Percentiles rank a stretch among this genome's conserved stretches.
phyloP scores from a whole-genome alignment of 106 monocot species.

The Amphibolis antarctica region DNA sequence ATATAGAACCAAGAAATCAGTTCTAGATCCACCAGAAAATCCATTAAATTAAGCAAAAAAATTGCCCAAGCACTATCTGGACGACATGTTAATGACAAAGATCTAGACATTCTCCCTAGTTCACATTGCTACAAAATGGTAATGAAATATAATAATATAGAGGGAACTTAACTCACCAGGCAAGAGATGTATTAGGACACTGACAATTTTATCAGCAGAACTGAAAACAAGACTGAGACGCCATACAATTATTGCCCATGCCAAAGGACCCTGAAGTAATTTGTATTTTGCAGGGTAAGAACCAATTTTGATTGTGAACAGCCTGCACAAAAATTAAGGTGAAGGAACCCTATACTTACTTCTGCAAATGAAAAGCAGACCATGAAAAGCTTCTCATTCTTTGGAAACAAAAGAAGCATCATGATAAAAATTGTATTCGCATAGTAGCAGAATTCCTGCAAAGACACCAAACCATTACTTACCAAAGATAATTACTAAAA shows the following conservation, averaged over 20 bases:
- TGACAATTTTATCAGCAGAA: slow-evolving; percentile 93
- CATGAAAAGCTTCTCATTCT: slow-evolving; percentile 97
- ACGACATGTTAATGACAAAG: too few species aligned
- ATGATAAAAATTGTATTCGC: slow-evolving; percentile 89
- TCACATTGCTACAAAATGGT: too few species aligned
- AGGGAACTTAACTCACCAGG: slow-evolving; percentile 45
- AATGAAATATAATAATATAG: too few species aligned
- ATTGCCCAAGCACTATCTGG: too few species aligned
- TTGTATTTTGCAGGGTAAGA: neutral
- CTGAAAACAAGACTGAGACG: slow-evolving; percentile 95
- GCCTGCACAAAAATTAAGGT: neutral
- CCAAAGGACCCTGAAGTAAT: slow-evolving; percentile 71
- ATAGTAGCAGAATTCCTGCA: slow-evolving; percentile 99
- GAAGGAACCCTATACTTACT: slow-evolving; percentile 33
- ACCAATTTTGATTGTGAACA: neutral
- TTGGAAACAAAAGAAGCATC: slow-evolving; percentile 84
- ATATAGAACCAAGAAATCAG: too few species aligned
- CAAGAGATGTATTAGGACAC: slow-evolving; percentile 95
- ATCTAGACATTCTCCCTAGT: too few species aligned
- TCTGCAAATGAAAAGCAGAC: slow-evolving; percentile 99
- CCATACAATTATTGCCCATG: slow-evolving; percentile 99
- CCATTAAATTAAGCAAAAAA: too few species aligned
- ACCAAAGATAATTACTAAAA: neutral
- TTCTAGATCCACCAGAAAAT: too few species aligned
- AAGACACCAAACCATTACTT: neutral